Evolutionary conservation across 345 rosid species (phyloP), one percentile per base, ranked within the genome.

Genomic region (Trapa bicornis): DNA sequence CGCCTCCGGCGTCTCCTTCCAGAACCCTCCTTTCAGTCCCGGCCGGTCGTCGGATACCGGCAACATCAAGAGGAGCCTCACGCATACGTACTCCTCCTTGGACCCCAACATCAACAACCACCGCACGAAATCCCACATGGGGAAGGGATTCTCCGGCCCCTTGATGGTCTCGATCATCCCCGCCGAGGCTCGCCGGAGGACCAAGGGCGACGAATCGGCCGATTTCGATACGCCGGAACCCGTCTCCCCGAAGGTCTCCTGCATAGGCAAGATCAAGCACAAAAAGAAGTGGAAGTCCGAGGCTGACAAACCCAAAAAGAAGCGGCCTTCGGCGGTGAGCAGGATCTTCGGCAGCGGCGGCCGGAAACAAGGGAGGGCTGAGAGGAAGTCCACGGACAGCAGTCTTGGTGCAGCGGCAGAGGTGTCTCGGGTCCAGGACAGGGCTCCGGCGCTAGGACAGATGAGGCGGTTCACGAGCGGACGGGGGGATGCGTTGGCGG

Each of bases 221-320:
- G 75, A 57, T 32, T 76, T 68, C 12, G 72, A 75, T 6, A 77
- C 80, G 29, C 78, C 79, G 14, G 95, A 92, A 53, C 98, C 98
- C 9, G 82, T 82, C 22, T 92, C 98, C 4, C 98, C 98, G 6
- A 92, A 92, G 73, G 80, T 92, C 47, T 92, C 98, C 0, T 92
- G 98, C 67, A 89, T 92, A 75, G 98, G 98, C 17, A 89, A 89
- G 69, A 85, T 92, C 87, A 92, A 92, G 79, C 80, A 77, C 65
- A 84, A 37, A 61, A 57, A 65, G 45, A 72, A 71, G 42, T 57
- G 65, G 12, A 71, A 70, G 39, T 6, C 42, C 66, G 62, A 54
- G 70, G 58, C 36, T 22, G 39, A 35, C 17, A 33, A 8, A 56
- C 48, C 60, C 22, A 2, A 2, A 53, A 17, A 22, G 60, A 41